Evolutionary conservation across 495 filamentous ascomycete genomes (phyloP), one percentile per base, ranked within the genome.

Genomic region (Glutinoglossum americanum): DNA sequence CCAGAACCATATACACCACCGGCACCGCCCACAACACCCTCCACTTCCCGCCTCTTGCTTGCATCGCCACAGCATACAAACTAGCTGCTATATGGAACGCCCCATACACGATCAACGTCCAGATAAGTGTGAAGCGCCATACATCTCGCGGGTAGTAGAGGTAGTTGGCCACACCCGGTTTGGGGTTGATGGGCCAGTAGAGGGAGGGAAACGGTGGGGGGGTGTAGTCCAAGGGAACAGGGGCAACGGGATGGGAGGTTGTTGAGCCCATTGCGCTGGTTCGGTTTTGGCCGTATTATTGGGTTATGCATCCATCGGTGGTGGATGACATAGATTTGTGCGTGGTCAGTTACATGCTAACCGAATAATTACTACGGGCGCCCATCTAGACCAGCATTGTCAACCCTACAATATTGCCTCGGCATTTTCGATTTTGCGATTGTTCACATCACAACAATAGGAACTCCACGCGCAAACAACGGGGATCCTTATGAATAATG

Each of bases 51-150:
- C 76, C 82, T 23, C 70, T 65, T 53, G 74, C 68, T 62, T 85
- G 87, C 68, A 90, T 83, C 32, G 77, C 65, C 55, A 92, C 71
- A 1, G 87, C 86, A 63, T 84, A 89, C 11, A 71, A 73, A 0
- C 82, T 81, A 1, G 85, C 86, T 55, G 76, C 67, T 47, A 87
- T 64, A 72, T 94, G 78, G 67, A 85, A 75, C 59, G 79, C 64
- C 60, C 77, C 75, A 67, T 79, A 78, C 61, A 82, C 71, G 61
- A 89, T 74, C 60, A 86, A 25, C 30, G 90, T 96, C 92, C 92
- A 98, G 65, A 80, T 78, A 0, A 94, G 71, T 0, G 92, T 98
- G 67, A 89, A 95, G 55, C 84, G 82, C 87, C 87, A 95, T 49
- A 94, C 86, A 65, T 96, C 88, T 33, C 65, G 61, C 33, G 83